Percentiles rank a stretch among this genome's conserved stretches.
Conservation (phyloP, 441 rosid genomes). For the Bocquillonia castaneifolia region DNA sequence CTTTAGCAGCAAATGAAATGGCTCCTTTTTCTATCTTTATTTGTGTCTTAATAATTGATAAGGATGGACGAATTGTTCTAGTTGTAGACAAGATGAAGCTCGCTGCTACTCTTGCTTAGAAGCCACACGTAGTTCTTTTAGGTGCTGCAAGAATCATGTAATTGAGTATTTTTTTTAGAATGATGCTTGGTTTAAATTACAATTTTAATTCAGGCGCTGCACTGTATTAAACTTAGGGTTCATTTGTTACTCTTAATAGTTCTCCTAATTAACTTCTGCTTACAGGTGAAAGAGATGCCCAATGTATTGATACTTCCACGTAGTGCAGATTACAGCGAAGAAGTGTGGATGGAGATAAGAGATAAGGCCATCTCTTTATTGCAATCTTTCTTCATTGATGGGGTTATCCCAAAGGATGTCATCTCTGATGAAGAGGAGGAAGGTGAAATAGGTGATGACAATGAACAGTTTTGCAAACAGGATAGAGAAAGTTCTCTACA, state of each 20-base stretch:
- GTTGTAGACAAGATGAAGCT: background rate
- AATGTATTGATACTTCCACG: slow-evolving; percentile 94
- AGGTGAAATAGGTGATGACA: slow-evolving; percentile 54
- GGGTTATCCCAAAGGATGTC: slow-evolving; percentile 60
- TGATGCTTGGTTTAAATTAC: background rate
- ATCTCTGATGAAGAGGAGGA: slow-evolving; percentile 79
- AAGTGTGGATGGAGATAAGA: slow-evolving; percentile 96
- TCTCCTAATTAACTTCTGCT: slow-evolving; percentile 18
- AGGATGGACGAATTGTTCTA: too few species aligned
- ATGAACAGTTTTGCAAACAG: slow-evolving; percentile 32
- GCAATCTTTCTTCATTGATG: slow-evolving; percentile 77
- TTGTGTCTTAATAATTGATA: too few species aligned
- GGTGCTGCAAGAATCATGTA: background rate
- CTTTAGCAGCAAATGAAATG: background rate
- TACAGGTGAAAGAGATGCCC: slow-evolving; percentile 98
- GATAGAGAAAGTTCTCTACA: slow-evolving; percentile 43
- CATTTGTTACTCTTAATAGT: slow-evolving; percentile 9
- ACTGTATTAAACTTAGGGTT: background rate
- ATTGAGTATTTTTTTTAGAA: background rate
- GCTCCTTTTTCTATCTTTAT: background rate
- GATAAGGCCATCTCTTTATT: slow-evolving; percentile 82
- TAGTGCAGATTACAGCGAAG: slow-evolving; percentile 99
- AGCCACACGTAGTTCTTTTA: background rate
- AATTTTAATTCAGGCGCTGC: slow-evolving; percentile 1
- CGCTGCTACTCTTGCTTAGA: background rate